Conservation (phyloP, 192 early-diverging fungal species). For the Entophlyctis luteolus region DNA sequence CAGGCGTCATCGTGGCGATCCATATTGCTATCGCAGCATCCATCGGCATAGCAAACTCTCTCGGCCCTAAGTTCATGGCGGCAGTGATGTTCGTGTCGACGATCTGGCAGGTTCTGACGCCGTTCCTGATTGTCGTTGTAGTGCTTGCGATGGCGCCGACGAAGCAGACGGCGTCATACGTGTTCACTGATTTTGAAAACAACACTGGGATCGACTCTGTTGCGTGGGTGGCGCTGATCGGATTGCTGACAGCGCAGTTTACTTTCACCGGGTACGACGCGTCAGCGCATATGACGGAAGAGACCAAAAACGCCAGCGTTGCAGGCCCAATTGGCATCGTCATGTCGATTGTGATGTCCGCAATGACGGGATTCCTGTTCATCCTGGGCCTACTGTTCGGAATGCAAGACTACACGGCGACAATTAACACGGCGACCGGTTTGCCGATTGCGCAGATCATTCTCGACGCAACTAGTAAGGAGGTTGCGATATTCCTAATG, state of each 20-base stretch:
- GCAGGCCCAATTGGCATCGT: slow-evolving; percentile 36
- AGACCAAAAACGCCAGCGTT: slow-evolving; percentile 31
- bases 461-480: slow-evolving; percentile 2
- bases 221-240: slow-evolving; percentile 32
- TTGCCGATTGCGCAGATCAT: slow-evolving; percentile 25
- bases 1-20: slow-evolving; percentile 11
- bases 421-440: slow-evolving; percentile 1
- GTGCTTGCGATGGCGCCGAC: slow-evolving; percentile 27
- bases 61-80: slow-evolving; percentile 23
- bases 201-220: slow-evolving; percentile 20
- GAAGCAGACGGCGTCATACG: slow-evolving; percentile 16
- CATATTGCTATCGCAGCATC: slow-evolving; percentile 3
- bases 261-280: slow-evolving; percentile 37
- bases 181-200: slow-evolving; percentile 37
- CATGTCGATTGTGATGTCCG: slow-evolving; percentile 17
- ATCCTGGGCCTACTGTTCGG: slow-evolving; percentile 28
- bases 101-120: slow-evolving; percentile 29
- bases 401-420: slow-evolving; percentile 12
- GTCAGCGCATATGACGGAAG: slow-evolving; percentile 39
- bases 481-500: slow-evolving; percentile 14
- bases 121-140: slow-evolving; percentile 31
- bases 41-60: slow-evolving; percentile 20
- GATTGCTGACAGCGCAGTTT: slow-evolving; percentile 26
- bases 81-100: slow-evolving; percentile 31
- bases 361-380: slow-evolving; percentile 28